Percentiles rank a stretch among this genome's conserved stretches.
phyloP scores from a whole-genome alignment of 441 rosid genomes.

The Gossypium lobatum region DNA sequence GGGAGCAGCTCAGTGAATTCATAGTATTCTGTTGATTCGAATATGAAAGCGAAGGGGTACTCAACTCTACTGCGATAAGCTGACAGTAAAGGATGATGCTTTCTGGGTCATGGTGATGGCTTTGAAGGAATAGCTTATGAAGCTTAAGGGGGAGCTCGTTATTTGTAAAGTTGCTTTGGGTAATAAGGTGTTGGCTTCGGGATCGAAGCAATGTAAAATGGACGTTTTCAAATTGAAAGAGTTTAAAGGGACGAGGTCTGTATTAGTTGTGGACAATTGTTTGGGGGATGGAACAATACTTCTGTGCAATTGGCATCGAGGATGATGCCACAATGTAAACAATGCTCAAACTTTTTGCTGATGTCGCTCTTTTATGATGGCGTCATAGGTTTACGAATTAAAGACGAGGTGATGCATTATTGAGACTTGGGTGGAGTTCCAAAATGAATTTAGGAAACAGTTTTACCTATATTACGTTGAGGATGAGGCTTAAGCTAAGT shows the following conservation, averaged over 20 bases:
- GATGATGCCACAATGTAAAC: not conserved
- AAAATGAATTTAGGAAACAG: not conserved
- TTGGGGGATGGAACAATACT: not conserved
- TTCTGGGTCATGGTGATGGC: not conserved
- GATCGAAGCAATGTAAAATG: not conserved
- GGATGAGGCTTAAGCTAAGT: not conserved
- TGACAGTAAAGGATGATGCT: not conserved
- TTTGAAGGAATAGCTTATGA: not conserved
- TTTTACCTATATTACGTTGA: not conserved
- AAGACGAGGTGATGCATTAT: not conserved
- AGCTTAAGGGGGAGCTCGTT: not conserved
- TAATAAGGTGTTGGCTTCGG: not conserved
- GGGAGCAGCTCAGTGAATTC: not conserved
- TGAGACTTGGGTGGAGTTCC: not conserved
- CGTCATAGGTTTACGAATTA: not conserved
- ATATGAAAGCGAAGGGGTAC: not conserved
- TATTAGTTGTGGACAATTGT: not conserved
- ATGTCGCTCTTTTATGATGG: not conserved
- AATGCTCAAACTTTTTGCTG: not conserved
- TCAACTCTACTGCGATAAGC: too few species aligned
- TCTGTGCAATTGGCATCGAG: not conserved
- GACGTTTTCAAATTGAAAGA: not conserved
- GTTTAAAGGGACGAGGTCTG: not conserved
- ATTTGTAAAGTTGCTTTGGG: not conserved
- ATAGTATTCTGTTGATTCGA: not conserved